These are phyloP conservation scores for Bauhinia variegata DNA, from an alignment of 306 rosid genomes.

Conservation along the genomic window DNA sequence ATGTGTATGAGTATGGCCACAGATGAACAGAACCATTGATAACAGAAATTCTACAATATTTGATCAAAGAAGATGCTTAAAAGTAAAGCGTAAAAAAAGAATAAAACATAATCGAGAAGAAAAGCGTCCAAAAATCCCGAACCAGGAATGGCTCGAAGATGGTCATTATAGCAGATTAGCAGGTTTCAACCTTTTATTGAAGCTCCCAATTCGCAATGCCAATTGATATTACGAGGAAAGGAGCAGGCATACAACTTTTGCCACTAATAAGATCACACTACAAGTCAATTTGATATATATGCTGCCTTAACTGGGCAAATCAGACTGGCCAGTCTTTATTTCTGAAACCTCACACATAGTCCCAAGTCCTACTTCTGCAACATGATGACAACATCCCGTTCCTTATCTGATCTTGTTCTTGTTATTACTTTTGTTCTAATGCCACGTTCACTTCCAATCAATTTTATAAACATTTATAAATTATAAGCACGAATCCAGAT, in stretches of 20 bases:
- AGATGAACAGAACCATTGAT: slow-evolving; percentile 9
- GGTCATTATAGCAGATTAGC: neutral
- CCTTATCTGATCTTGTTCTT: neutral
- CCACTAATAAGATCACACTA: neutral
- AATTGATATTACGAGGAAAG: neutral
- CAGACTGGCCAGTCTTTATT: neutral
- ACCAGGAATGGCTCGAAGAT: neutral
- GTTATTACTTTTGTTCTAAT: neutral
- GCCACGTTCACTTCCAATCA: neutral
- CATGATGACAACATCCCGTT: slow-evolving; percentile 3
- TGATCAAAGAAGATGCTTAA: neutral
- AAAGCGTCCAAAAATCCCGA: neutral
- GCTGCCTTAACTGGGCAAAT: neutral
- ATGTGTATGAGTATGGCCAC: neutral
- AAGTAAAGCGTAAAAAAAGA: neutral
- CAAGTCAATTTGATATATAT: neutral
- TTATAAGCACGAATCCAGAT: neutral
- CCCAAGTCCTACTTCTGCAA: slow-evolving; percentile 9
- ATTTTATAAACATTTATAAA: neutral
- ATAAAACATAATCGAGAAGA: neutral
- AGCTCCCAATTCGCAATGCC: neutral
- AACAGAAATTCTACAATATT: neutral
- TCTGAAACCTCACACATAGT: neutral
- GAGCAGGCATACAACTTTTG: neutral
- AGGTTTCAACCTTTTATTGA: no score